Evolutionary conservation across 2,329 filamentous ascomycete species (phyloP).

Genomic region (Orbilia oligospora): DNA sequence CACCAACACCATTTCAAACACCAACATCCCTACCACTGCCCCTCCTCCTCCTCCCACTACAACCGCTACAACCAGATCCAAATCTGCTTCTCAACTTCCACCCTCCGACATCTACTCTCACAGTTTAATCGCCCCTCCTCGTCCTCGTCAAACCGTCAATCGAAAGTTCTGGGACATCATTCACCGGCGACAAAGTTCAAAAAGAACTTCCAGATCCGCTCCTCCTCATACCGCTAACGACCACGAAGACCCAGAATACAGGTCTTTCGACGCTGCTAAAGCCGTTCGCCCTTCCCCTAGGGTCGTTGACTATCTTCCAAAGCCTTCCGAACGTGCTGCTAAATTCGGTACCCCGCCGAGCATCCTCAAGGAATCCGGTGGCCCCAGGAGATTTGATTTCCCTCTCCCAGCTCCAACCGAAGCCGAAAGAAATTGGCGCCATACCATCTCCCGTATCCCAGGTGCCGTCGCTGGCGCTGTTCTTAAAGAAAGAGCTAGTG

Average conservation of each 20-base stretch:
- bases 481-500: not conserved
- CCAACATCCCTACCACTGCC: not conserved
- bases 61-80: too few relatives aligned
- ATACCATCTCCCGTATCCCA: not conserved
- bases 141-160: not conserved
- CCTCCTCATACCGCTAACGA: not conserved
- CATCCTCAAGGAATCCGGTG: slow-evolving; percentile 41
- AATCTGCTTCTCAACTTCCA: too few relatives aligned
- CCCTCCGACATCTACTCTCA: slow-evolving; percentile 5
- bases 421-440: slow-evolving; percentile 2
- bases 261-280: slow-evolving; percentile 9
- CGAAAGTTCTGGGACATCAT: slow-evolving; percentile 2
- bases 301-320: slow-evolving; percentile 4
- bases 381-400: slow-evolving; percentile 15
- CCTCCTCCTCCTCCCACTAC: too few relatives aligned
- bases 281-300: not conserved
- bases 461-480: not conserved
- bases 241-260: not conserved
- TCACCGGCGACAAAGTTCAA: not conserved
- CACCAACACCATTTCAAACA: not conserved
- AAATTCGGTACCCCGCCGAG: slow-evolving; percentile 17
- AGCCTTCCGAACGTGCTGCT: slow-evolving; percentile 30
- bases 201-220: not conserved
- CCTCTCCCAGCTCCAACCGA: not conserved
- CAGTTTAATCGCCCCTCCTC: not conserved